Conservation (phyloP, 2,329 filamentous ascomycete genomes). For the Fonsecaea erecta region DNA sequence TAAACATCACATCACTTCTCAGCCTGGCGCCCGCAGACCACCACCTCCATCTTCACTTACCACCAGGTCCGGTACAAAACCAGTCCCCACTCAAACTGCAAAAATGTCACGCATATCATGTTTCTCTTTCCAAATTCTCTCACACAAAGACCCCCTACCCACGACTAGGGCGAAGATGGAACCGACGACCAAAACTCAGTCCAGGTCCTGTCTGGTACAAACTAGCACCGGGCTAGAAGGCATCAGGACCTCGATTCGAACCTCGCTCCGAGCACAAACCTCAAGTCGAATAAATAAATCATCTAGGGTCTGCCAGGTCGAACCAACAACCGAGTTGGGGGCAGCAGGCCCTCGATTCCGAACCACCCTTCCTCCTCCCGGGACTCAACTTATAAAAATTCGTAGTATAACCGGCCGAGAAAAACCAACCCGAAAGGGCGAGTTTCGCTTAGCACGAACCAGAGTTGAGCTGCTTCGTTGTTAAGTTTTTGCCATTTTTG, state of each 20-base stretch:
- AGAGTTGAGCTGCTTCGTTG: neutral
- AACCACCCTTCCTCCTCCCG: neutral
- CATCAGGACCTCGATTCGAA: neutral
- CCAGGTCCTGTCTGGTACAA: too few relatives aligned
- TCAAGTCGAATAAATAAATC: too few relatives aligned
- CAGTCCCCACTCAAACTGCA: neutral
- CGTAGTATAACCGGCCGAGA: neutral
- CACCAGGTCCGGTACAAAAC: neutral
- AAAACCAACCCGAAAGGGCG: neutral
- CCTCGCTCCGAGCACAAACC: too few relatives aligned
- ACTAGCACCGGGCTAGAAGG: too few relatives aligned
- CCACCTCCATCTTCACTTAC: too few relatives aligned
- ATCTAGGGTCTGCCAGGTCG: too few relatives aligned
- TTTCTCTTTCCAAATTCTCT: neutral
- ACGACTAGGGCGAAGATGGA: neutral
- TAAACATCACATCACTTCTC: too few relatives aligned
- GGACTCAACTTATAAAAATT: neutral
- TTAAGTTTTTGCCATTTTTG: neutral
- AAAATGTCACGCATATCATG: neutral
- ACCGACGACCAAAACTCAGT: neutral
- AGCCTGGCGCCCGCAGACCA: neutral
- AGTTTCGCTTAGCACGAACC: neutral
- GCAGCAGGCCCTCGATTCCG: neutral
- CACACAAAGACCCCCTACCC: neutral
- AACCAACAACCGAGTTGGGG: neutral